A percentile compares a stretch with the other conserved stretches of the same genome.
Conservation (phyloP, 2,329 filamentous ascomycete genomes). For the Thielaviopsis punctulata region DNA sequence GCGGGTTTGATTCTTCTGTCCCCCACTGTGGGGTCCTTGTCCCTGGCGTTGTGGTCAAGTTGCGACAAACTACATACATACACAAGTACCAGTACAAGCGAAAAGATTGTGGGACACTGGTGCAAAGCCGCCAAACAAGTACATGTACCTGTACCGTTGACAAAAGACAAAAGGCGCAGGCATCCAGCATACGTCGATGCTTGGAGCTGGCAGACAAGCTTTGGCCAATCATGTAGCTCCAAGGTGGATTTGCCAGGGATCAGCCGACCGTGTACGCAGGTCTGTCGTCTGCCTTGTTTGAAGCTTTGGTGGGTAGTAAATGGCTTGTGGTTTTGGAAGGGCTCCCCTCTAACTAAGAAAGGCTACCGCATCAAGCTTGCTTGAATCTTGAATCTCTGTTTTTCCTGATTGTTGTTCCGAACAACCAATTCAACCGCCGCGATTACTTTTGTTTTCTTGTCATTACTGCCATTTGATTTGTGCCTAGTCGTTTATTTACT, state of each 20-base stretch:
- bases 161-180: no score
- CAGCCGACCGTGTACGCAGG: constrained; percentile 12
- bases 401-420: background rate
- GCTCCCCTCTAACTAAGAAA: background rate
- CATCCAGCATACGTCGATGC: constrained; percentile 7
- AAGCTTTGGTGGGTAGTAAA: constrained; percentile 7
- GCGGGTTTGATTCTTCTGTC: background rate
- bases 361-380: background rate
- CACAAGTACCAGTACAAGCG: background rate
- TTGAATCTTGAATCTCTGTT: background rate
- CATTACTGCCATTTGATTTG: background rate
- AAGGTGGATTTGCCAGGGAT: constrained; percentile 2
- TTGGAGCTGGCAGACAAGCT: constrained; percentile 5
- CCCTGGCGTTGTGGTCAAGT: background rate
- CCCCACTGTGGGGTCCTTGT: background rate
- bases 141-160: constrained; percentile 4
- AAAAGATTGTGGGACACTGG: background rate
- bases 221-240: constrained; percentile 7
- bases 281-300: constrained; percentile 10
- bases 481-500: background rate
- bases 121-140: background rate
- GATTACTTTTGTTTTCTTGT: background rate
- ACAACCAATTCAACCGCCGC: background rate
- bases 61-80: background rate
- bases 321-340: background rate